Evolutionary conservation across 1,284 basidiomycete species (phyloP).

Genomic region (Heterobasidion irregulare): DNA sequence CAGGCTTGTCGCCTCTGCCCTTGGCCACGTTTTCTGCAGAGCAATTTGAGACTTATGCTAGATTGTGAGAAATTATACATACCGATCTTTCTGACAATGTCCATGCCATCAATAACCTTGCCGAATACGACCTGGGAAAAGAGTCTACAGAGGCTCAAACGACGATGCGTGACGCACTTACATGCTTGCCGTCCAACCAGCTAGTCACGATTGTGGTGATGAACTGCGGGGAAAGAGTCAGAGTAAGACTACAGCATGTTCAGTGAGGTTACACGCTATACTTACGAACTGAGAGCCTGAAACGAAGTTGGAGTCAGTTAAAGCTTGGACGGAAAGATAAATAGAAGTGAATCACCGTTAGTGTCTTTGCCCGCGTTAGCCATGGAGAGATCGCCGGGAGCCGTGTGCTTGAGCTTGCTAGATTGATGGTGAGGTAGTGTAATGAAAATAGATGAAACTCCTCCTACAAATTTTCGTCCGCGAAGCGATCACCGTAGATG

Average conservation of each 20-base stretch:
- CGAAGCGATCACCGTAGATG: constrained; percentile 52
- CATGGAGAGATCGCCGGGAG: constrained; percentile 85
- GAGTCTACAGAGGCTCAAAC: not conserved
- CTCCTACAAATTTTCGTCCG: constrained; percentile 78
- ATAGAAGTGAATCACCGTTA: constrained; percentile 44
- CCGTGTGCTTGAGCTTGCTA: constrained; percentile 86
- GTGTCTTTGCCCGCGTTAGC: constrained; percentile 88
- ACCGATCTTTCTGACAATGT: constrained; percentile 73
- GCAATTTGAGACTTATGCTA: too few relatives aligned
- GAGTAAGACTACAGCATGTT: constrained; percentile 2
- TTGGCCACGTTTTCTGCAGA: constrained; percentile 67
- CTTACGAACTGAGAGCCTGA: constrained; percentile 79
- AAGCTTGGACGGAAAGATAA: not conserved
- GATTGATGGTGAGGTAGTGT: not conserved
- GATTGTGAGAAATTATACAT: constrained; percentile 13
- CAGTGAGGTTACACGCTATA: constrained; percentile 5
- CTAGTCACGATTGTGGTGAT: constrained; percentile 74
- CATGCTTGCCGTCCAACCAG: constrained; percentile 74
- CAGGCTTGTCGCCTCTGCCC: constrained; percentile 60
- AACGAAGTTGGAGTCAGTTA: constrained; percentile 13
- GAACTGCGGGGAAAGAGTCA: constrained; percentile 51
- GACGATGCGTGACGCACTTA: constrained; percentile 21
- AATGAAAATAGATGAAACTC: not conserved
- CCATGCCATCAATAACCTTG: constrained; percentile 85
- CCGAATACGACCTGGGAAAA: constrained; percentile 79